phyloP scores from a whole-genome alignment of 805 yeast genomes.

The Saccharomycopsis vini region DNA sequence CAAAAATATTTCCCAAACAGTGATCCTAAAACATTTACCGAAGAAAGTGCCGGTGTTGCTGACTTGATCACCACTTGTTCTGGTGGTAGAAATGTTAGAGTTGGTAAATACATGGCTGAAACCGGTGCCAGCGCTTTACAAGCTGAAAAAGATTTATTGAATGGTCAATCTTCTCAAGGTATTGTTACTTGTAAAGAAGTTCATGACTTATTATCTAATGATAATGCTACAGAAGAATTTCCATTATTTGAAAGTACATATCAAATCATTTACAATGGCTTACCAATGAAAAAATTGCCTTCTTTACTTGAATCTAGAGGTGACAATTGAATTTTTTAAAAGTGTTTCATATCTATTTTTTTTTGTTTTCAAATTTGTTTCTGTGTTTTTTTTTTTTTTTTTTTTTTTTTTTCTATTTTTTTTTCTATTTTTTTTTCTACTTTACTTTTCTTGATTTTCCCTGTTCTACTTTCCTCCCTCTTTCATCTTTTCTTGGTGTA shows the following conservation, averaged over 20 bases:
- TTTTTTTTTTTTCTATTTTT: too few species aligned
- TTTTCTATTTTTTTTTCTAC: too few species aligned
- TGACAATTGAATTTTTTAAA: slow-evolving; percentile 4
- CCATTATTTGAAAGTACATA: slow-evolving; percentile 66
- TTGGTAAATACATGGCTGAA: slow-evolving; percentile 78
- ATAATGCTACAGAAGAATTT: slow-evolving; percentile 44
- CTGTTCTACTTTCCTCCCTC: too few species aligned
- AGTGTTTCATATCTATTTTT: too few species aligned
- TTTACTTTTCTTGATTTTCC: too few species aligned
- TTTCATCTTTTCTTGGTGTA: too few species aligned
- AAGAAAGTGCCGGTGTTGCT: slow-evolving; percentile 96
- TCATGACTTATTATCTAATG: slow-evolving; percentile 58
- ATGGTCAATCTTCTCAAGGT: slow-evolving; percentile 98
- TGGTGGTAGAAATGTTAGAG: slow-evolving; percentile 94
- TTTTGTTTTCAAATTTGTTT: too few species aligned
- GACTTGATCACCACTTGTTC: slow-evolving; percentile 96
- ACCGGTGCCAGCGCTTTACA: slow-evolving; percentile 68
- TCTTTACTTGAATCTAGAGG: slow-evolving; percentile 43
- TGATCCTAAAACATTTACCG: slow-evolving; percentile 72
- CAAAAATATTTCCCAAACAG: slow-evolving; percentile 70
- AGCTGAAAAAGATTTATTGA: slow-evolving; percentile 76
- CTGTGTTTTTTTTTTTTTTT: too few species aligned
- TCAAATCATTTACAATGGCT: slow-evolving; percentile 68
- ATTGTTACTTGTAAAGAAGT: slow-evolving; percentile 86
- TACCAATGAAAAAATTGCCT: slow-evolving; percentile 70